Evolutionary conservation across 176 grass and related monocot genomes (phyloP), one percentile per base, ranked within the genome.

Genomic region (Ananas comosus): DNA sequence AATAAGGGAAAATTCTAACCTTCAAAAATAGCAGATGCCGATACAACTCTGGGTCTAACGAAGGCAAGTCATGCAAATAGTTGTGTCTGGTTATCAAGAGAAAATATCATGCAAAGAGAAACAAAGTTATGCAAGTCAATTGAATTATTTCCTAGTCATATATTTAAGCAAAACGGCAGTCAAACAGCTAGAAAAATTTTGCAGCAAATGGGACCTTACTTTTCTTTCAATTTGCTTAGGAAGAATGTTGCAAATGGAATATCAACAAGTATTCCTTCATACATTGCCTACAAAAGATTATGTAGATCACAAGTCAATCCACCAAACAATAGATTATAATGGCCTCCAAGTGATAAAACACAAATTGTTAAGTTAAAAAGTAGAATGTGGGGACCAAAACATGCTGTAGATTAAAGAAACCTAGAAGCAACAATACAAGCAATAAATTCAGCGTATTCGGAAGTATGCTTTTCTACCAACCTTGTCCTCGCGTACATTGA

Each of bases 181-280:
- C 24, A 17, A 59, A 63, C 17, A 29, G 58, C 11, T 13, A 69
- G 53, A 10, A 4, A 24, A 69, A 21, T 49, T 42, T 42, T 23
- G 12, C 53, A 19, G 42, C 42, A 23, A 23, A 12, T 14, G 65
- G 21, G 50, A 13, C 51, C 12, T 33, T 93, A 99, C 94, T 93
- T 99, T 51, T 88, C 74, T 81, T 99, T 99, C 72, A 99, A 70
- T 84, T 99, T 99, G 84, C 94, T 90, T 70, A 99, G 75, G 86
- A 99, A 99, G 82, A 99, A 99, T 64, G 89, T 88, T 82, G 94
- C 89, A 77, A 99, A 87, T 58, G 89, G 89, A 75, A 99, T 77
- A 63, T 99, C 94, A 61, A 99, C 94, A 80, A 99, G 94, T 75
- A 99, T 86, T 48, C 89, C 89, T 77, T 99, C 94, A 68, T 93